Conservation (phyloP, 1,139 yeast species). For the Geotrichum candidum region DNA sequence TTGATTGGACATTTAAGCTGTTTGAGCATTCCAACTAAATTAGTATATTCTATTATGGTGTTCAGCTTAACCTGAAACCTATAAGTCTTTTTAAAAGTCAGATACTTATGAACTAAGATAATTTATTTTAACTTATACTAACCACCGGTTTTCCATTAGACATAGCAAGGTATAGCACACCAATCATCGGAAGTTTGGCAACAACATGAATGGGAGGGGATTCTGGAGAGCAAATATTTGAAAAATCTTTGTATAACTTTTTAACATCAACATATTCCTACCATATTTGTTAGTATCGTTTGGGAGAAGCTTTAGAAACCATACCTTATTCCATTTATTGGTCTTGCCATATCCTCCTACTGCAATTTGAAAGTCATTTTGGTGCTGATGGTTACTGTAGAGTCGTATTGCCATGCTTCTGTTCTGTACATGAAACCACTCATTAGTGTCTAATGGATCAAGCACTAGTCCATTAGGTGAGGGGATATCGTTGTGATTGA, state of each 20-base stretch:
- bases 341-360: background rate
- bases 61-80: constrained; percentile 9
- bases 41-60: background rate
- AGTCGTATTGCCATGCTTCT: background rate
- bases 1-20: background rate
- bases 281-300: constrained; percentile 1
- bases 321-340: constrained; percentile 7
- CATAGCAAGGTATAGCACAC: constrained; percentile 18
- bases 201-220: constrained; percentile 17
- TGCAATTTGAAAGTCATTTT: constrained; percentile 2
- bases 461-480: constrained; percentile 5
- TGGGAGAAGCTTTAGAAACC: constrained; percentile 7
- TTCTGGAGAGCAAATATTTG: constrained; percentile 3
- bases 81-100: constrained; percentile 5
- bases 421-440: background rate
- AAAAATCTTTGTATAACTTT: constrained; percentile 9
- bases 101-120: background rate
- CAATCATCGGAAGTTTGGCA: constrained; percentile 17
- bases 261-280: constrained; percentile 5
- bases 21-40: background rate
- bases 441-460: background rate
- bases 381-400: background rate
- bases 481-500: background rate
- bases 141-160: constrained; percentile 10
- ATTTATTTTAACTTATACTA: background rate